A percentile compares a stretch with the other conserved stretches of the same genome.
phyloP scores from a whole-genome alignment of 192 early-diverging fungal species.

The Entrophospora sp. region DNA sequence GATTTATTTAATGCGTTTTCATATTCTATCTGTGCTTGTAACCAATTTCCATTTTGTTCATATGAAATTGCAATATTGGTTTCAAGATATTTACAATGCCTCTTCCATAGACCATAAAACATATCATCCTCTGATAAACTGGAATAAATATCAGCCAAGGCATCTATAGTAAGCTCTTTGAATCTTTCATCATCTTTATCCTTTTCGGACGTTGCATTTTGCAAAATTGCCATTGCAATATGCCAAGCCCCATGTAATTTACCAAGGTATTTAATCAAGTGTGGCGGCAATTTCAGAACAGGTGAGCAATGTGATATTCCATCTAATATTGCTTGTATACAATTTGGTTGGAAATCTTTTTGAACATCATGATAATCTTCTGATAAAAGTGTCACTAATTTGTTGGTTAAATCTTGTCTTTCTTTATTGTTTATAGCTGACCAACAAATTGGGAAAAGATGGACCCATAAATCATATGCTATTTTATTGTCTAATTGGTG shows the following conservation, averaged over 20 bases:
- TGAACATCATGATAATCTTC: conserved; percentile 88
- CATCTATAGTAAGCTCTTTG: conserved; percentile 83
- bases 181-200: conserved; percentile 81
- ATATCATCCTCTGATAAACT: conserved; percentile 86
- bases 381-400: conserved; percentile 74
- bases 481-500: conserved; percentile 58
- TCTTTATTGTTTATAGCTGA: conserved; percentile 59
- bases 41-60: conserved; percentile 92
- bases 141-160: conserved; percentile 76
- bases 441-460: conserved; percentile 83
- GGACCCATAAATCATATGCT: conserved; percentile 71
- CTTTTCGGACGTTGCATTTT: conserved; percentile 41
- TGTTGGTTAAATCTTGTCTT: conserved; percentile 76
- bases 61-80: conserved; percentile 94
- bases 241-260: conserved; percentile 91
- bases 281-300: conserved; percentile 76
- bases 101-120: conserved; percentile 86
- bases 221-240: conserved; percentile 74
- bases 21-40: conserved; percentile 80
- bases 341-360: conserved; percentile 76
- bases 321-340: conserved; percentile 86
- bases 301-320: conserved; percentile 71
- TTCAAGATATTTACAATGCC: conserved; percentile 80
- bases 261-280: conserved; percentile 89
- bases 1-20: conserved; percentile 92